phyloP scores from a whole-genome alignment of 352 stramenopile genomes.

The Globisporangium middletonii region DNA sequence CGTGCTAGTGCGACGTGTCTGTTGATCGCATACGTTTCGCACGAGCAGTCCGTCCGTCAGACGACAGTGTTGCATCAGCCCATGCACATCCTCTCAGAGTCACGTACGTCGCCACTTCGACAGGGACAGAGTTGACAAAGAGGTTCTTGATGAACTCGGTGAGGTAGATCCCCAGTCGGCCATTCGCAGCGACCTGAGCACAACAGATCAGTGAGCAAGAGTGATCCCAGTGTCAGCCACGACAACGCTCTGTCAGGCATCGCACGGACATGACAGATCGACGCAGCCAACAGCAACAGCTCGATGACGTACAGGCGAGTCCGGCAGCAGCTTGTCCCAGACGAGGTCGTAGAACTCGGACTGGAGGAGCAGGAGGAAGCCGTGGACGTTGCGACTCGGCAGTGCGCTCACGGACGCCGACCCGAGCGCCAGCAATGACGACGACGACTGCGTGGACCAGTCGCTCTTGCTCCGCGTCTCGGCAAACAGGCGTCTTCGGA shows the following conservation, averaged over 20 bases:
- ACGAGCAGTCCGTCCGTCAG: not conserved
- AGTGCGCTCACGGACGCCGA: not conserved
- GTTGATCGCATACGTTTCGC: not conserved
- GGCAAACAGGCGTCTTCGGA: conserved; percentile 5
- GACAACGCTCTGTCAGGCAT: not conserved
- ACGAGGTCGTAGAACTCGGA: conserved; percentile 52
- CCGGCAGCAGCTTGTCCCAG: conserved; percentile 41
- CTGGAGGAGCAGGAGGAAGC: conserved; percentile 44
- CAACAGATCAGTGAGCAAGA: conserved; percentile 3
- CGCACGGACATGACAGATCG: too few relatives aligned
- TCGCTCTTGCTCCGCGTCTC: conserved; percentile 4
- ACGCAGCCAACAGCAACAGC: not conserved
- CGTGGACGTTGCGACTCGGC: conserved; percentile 29
- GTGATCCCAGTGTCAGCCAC: not conserved
- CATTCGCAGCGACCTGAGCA: conserved; percentile 26
- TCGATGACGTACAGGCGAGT: conserved; percentile 25
- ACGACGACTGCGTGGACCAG: not conserved
- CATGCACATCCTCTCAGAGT: not conserved
- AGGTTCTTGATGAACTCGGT: conserved; percentile 64
- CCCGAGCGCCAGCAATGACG: not conserved
- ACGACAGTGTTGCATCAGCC: not conserved
- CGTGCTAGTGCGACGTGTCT: conserved; percentile 54
- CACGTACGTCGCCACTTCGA: conserved; percentile 61
- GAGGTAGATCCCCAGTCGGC: conserved; percentile 47
- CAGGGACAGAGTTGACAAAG: conserved; percentile 32